Percentiles rank a stretch among this genome's conserved stretches.
phyloP scores from a whole-genome alignment of 352 stramenopile species.

The Phytophthora megakarya region DNA sequence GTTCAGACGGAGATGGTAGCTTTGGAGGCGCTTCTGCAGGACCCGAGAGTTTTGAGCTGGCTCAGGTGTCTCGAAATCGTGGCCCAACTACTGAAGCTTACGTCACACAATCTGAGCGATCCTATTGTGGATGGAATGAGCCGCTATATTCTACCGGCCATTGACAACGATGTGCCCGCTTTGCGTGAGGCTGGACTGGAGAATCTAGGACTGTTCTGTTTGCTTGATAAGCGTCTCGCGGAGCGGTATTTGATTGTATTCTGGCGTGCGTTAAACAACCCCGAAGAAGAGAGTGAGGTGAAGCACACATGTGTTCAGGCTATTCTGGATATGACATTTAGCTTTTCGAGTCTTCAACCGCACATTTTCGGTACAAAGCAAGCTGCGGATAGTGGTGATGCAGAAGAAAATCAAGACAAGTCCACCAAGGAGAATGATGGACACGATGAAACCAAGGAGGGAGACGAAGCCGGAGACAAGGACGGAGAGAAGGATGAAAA shows the following conservation, averaged over 20 bases:
- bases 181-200: constrained; percentile 76
- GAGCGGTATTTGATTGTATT: constrained; percentile 78
- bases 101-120: constrained; percentile 67
- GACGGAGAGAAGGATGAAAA: constrained; percentile 16
- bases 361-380: constrained; percentile 46
- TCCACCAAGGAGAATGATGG: constrained; percentile 7
- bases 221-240: constrained; percentile 73
- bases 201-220: constrained; percentile 70
- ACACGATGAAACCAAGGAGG: constrained; percentile 11
- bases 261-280: constrained; percentile 78
- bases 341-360: constrained; percentile 60
- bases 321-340: constrained; percentile 73
- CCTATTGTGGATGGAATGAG: constrained; percentile 68
- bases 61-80: constrained; percentile 79
- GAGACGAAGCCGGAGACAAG: constrained; percentile 3
- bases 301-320: constrained; percentile 79
- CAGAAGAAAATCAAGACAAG: constrained; percentile 1
- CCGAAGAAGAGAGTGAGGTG: constrained; percentile 76
- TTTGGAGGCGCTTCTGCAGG: constrained; percentile 70
- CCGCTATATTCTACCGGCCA: constrained; percentile 76
- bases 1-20: constrained; percentile 70
- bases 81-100: constrained; percentile 74
- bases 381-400: constrained; percentile 14
- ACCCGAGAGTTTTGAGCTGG: constrained; percentile 70
- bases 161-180: constrained; percentile 77